Evolutionary conservation across 1,139 yeast species (phyloP).

Genomic region (Wickerhamomyces sp.): DNA sequence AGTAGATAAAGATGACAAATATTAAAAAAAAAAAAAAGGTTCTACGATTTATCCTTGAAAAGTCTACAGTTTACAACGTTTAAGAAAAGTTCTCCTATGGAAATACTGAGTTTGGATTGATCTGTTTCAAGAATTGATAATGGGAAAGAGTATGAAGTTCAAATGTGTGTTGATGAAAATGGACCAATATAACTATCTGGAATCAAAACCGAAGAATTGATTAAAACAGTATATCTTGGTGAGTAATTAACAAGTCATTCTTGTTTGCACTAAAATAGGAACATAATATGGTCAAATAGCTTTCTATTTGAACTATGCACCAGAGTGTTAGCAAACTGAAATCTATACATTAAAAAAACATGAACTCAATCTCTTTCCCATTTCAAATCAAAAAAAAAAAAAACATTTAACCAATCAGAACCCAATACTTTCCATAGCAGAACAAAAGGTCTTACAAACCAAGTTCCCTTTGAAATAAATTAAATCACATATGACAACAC

Average conservation of each 20-base stretch:
- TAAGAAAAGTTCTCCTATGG: too few species aligned
- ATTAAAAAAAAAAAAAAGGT: too few species aligned
- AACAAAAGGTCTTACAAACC: neutral
- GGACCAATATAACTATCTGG: slow-evolving; percentile 55
- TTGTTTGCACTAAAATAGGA: slow-evolving; percentile 98
- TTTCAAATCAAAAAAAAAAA: neutral
- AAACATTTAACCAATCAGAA: neutral
- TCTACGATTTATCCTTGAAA: too few species aligned
- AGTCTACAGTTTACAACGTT: too few species aligned
- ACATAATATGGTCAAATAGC: slow-evolving; percentile 53
- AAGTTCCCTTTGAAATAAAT: neutral
- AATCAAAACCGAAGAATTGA: slow-evolving; percentile 20
- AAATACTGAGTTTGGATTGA: too few species aligned
- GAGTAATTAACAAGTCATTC: slow-evolving; percentile 70
- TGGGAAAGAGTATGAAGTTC: too few species aligned
- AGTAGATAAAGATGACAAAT: too few species aligned
- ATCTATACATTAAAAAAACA: slow-evolving; percentile 5
- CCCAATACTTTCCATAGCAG: neutral
- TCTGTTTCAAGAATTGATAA: too few species aligned
- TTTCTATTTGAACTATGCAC: slow-evolving; percentile 51
- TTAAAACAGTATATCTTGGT: slow-evolving; percentile 43
- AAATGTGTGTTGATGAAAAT: slow-evolving; percentile 54
- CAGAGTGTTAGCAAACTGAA: slow-evolving; percentile 92
- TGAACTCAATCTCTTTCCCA: slow-evolving; percentile 1
- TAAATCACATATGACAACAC: slow-evolving; percentile 4